Evolutionary conservation across 2,329 filamentous ascomycete genomes (phyloP), one percentile per base, ranked within the genome.

Genomic region (Colletotrichum echinochloae): DNA sequence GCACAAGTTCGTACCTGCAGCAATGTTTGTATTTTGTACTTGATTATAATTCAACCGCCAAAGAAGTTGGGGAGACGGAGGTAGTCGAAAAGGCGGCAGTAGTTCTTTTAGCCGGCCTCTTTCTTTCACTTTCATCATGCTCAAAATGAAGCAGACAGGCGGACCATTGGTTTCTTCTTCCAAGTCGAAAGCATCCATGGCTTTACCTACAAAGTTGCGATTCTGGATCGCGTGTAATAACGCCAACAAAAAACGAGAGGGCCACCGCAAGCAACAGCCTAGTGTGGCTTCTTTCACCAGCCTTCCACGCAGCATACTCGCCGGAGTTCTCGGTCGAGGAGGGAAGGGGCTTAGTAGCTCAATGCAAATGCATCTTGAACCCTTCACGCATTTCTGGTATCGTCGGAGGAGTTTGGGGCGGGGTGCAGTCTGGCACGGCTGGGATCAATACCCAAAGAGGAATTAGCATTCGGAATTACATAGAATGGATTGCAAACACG

Each of bases 191-290:
- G 37, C 28, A 44, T 30, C 6, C 7, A 33, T 8, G 56, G 28
- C 56, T 46, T 46, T 49, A 59, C 39, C 26, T 59, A 56, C 67
- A 67, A 61, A 66, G 67, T 70, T 70, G 67, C 63, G 63, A 65
- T 62, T 33, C 6, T 16, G 30, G 63, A 70, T 70, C 67, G 67
- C 63, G 49, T 66, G 63, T 70, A 66, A 46, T 6, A 70, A 66
- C 49, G 48, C 35, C 26, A 60, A 59, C 20, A 44, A 52, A 51
- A 39, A 26, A 28, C 7, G 18, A 26, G 11, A 49, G 23, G 33
- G 44, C 16, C 26, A 12, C 23, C 2, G 11, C 26, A 41, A 30
- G 37, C 35, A 51, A 41, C 12, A 20, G 12, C 28, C 14, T n/a
- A 23, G 33, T 23, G 54, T n/a, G n/a, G 12, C 28, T 23, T 46